Evolutionary conservation across 2,329 filamentous ascomycete genomes (phyloP).

Genomic region (Aspergillus chevalieri): DNA sequence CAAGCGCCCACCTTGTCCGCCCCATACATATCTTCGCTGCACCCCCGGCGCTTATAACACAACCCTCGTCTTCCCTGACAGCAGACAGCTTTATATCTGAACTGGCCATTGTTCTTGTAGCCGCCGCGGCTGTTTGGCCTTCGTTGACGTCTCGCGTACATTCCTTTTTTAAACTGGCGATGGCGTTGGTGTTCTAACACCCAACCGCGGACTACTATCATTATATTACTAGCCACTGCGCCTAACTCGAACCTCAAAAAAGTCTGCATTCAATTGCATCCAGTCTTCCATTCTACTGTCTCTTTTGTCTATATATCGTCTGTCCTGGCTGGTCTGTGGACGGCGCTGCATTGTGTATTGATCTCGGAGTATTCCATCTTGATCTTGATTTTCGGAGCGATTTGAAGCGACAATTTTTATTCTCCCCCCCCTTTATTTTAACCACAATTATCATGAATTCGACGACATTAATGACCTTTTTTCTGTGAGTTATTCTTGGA

Average conservation of each 20-base stretch:
- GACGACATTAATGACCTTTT: slow-evolving; percentile 32
- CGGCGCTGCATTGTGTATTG: too few species aligned
- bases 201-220: neutral
- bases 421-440: neutral
- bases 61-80: neutral
- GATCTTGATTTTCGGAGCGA: neutral
- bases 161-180: neutral
- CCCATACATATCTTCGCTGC: neutral
- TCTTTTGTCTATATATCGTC: neutral
- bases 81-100: neutral
- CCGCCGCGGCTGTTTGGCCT: slow-evolving; percentile 23
- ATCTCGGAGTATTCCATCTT: neutral
- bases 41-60: neutral
- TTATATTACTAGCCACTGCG: neutral
- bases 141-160: slow-evolving; percentile 3
- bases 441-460: slow-evolving; percentile 19
- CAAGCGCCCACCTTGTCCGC: neutral
- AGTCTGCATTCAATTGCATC: neutral
- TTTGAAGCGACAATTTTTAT: neutral
- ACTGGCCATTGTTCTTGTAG: neutral
- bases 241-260: neutral
- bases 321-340: neutral
- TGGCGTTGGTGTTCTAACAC: neutral
- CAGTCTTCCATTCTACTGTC: too few species aligned
- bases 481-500: slow-evolving; percentile 22